Conservation (phyloP, 768 basidiomycete genomes). For the Chalciporus pseudorubinellus region DNA sequence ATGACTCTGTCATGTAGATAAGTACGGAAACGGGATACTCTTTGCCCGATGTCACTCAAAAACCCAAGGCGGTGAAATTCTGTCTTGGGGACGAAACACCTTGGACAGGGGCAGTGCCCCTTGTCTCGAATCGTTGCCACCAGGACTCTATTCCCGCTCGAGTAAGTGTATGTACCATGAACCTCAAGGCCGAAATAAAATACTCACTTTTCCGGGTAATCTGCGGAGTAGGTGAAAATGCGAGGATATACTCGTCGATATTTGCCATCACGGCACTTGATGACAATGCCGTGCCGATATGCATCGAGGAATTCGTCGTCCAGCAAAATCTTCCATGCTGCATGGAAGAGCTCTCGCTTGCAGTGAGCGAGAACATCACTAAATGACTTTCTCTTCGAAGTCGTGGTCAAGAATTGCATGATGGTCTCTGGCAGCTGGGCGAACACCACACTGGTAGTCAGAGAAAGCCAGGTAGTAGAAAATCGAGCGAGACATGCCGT, state of each 20-base stretch:
- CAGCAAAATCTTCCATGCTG: conserved; percentile 12
- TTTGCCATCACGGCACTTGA: conserved; percentile 22
- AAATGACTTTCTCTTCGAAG: not conserved
- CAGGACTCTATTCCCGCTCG: conserved; percentile 15
- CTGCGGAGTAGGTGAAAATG: conserved; percentile 34
- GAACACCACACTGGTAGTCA: too few relatives aligned
- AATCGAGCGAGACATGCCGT: conserved; percentile 5
- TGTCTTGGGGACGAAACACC: conserved; percentile 20
- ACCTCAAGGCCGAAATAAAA: not conserved
- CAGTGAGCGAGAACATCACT: conserved; percentile 9
- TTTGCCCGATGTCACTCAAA: conserved; percentile 1
- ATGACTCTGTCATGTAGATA: conserved; percentile 1
- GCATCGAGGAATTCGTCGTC: conserved; percentile 20
- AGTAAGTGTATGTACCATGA: not conserved
- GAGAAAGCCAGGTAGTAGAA: too few relatives aligned
- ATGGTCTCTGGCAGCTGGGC: not conserved
- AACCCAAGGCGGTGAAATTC: conserved; percentile 16
- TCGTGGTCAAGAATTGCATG: not conserved
- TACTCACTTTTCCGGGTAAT: conserved; percentile 39
- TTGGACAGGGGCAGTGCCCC: conserved; percentile 32
- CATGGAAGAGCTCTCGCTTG: conserved; percentile 20
- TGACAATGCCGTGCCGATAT: conserved; percentile 23
- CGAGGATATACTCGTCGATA: conserved; percentile 22
- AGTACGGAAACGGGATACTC: not conserved
- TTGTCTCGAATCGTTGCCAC: conserved; percentile 28